A percentile compares a stretch with the other conserved stretches of the same genome.
Conservation (phyloP, 2,329 filamentous ascomycete species). For the Xylariaceae sp. region DNA sequence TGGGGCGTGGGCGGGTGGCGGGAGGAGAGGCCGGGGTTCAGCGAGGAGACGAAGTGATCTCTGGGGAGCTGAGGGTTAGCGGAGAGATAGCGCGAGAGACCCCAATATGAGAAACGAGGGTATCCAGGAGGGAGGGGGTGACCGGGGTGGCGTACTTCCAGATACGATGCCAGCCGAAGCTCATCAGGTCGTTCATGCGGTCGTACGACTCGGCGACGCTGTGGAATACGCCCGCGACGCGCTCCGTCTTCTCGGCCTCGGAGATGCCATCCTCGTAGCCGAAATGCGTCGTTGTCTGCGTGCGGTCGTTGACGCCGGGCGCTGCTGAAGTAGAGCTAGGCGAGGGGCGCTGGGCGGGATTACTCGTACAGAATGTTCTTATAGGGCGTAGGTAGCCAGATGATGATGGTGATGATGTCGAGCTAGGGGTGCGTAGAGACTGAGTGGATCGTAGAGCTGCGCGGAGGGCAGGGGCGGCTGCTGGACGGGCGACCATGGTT, state of each 20-base stretch:
- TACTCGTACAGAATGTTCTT: conserved; percentile 20
- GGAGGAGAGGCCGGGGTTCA: conserved; percentile 71
- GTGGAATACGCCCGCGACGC: conserved; percentile 85
- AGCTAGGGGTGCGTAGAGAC: not conserved
- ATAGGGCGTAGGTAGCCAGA: conserved; percentile 3
- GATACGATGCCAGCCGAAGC: conserved; percentile 88
- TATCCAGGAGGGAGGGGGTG: too few relatives aligned
- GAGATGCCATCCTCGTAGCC: conserved; percentile 77
- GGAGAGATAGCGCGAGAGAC: too few relatives aligned
- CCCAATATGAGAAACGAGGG: too few relatives aligned
- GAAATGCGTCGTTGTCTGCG: conserved; percentile 78
- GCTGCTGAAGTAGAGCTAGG: conserved; percentile 5
- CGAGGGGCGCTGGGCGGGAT: conserved; percentile 12
- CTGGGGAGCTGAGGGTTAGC: conserved; percentile 30
- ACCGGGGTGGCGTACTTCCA: conserved; percentile 84
- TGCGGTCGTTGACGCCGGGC: conserved; percentile 15
- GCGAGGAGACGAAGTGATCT: conserved; percentile 87
- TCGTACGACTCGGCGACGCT: conserved; percentile 94
- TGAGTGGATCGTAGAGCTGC: conserved; percentile 14
- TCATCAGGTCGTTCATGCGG: conserved; percentile 99
- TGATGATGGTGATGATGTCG: conserved; percentile 2
- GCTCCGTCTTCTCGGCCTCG: conserved; percentile 67
- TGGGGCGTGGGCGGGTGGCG: conserved; percentile 43
- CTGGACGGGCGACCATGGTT: conserved; percentile 24
- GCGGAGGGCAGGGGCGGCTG: conserved; percentile 11